Conservation (phyloP, 495 filamentous ascomycete species). For the Xylaria castorea region DNA sequence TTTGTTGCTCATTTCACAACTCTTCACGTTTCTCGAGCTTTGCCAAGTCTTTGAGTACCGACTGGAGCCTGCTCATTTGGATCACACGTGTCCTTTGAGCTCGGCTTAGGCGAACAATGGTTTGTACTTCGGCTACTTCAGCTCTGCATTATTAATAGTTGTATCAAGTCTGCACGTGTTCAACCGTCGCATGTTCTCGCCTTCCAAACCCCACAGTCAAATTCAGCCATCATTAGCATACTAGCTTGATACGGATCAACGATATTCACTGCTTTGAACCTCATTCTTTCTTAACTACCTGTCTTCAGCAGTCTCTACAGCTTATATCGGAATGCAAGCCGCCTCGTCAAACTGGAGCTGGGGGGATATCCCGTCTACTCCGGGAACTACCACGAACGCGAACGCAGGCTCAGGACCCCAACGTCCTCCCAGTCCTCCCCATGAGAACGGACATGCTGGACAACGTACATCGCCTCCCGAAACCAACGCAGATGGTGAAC, state of each 20-base stretch:
- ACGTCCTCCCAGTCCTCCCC: slow-evolving; percentile 26
- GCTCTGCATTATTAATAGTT: slow-evolving; percentile 23
- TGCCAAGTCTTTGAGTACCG: slow-evolving; percentile 30
- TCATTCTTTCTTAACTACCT: slow-evolving; percentile 5
- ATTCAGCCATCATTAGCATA: neutral
- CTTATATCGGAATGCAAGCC: slow-evolving; percentile 21
- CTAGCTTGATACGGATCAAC: neutral
- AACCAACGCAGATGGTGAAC: slow-evolving; percentile 38
- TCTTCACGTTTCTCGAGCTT: slow-evolving; percentile 2
- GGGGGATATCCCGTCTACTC: neutral
- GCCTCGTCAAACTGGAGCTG: slow-evolving; percentile 19
- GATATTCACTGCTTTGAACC: neutral
- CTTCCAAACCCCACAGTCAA: neutral
- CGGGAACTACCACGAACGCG: slow-evolving; percentile 14
- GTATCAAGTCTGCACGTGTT: slow-evolving; percentile 25
- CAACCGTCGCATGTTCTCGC: slow-evolving; percentile 3
- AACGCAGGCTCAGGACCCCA: neutral
- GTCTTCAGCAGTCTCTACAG: slow-evolving; percentile 1
- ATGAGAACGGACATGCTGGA: slow-evolving; percentile 28
- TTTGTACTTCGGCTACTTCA: slow-evolving; percentile 28
- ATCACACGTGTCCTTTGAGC: slow-evolving; percentile 30
- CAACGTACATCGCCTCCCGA: slow-evolving; percentile 18
- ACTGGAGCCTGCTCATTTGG: slow-evolving; percentile 14
- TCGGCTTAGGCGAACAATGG: slow-evolving; percentile 28
- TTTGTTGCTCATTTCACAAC: slow-evolving; percentile 14